Base-by-base conservation (phyloP, 2,329 filamentous ascomycete species). In the Cucurbitaria berberidis region DNA sequence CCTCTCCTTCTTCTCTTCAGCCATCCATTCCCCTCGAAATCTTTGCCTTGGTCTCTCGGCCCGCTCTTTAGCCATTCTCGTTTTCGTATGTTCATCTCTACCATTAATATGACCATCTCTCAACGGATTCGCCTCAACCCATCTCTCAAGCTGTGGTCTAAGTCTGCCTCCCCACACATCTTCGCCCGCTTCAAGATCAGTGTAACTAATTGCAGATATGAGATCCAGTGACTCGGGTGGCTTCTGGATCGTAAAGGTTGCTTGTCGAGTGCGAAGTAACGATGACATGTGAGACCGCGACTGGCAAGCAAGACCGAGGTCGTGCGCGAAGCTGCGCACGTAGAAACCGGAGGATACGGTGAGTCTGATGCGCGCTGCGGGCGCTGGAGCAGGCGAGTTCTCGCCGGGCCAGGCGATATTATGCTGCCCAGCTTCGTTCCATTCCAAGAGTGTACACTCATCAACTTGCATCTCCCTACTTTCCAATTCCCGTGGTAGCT, bases 241-340 rank as follows among this genome's bases (percentile, higher is more conserved):
- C n/a, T 57, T 36, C 3, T 15, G 13, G 2, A 55, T 46, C 1
- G 57, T 52, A 29, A 64, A 72, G 4, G 56, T 48, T 21, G 63
- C 67, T 51, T 72, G 69, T 26, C 60, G 53, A 15, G 66, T 67
- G 5, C 69, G 60, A 21, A 61, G 26, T 9, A 72, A 51, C 7
- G 59, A 53, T 3, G 53, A 52, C 69, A 72, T 71, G 24, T 67
- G 60, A 16, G 66, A 64, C 16, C 52, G 51, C 1, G 62, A 60
- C 16, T 51, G 47, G 45, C 68, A 71, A 2, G 60, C 63, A 13
- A 66, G 39, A 6, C 69, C 69, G 1, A 72, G 55, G 53, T 72
- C 68, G 32, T 71, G 63, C 21, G 66, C 68, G 24, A 72, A 72
- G 51, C 69, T 72, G 8, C 69, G 63, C 0, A 72, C 69, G 22